These are phyloP conservation scores for Cystobasidium slooffiae DNA, from an alignment of 1,284 basidiomycete genomes.

Conservation along the genomic window DNA sequence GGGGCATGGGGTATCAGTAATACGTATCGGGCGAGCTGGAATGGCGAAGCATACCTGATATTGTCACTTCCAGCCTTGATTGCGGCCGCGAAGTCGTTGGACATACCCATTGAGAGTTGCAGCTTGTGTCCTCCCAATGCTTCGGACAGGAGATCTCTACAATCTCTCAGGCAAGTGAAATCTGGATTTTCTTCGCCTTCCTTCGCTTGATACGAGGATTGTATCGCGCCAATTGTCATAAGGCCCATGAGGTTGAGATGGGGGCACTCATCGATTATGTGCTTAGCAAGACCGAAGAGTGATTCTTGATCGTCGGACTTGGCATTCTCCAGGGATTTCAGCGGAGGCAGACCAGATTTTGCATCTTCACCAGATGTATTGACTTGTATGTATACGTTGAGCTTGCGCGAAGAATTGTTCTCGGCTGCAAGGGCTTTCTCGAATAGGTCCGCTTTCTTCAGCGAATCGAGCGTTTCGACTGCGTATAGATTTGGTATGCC, in stretches of 20 bases:
- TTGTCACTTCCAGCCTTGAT: slow-evolving; percentile 81
- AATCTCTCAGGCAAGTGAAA: slow-evolving; percentile 72
- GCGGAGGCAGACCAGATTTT: slow-evolving; percentile 81
- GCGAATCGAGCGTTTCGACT: slow-evolving; percentile 87
- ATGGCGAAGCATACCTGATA: slow-evolving; percentile 63
- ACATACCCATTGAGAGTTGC: slow-evolving; percentile 97
- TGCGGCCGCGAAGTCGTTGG: slow-evolving; percentile 88
- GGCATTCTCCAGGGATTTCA: slow-evolving; percentile 54
- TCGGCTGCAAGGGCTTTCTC: slow-evolving; percentile 70
- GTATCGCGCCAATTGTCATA: slow-evolving; percentile 93
- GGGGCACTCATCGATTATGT: slow-evolving; percentile 75
- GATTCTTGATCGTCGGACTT: slow-evolving; percentile 48
- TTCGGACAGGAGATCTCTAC: slow-evolving; percentile 64
- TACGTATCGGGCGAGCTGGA: too few relatives aligned
- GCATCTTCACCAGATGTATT: slow-evolving; percentile 91
- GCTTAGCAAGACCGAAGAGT: slow-evolving; percentile 65
- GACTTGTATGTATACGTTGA: slow-evolving; percentile 85
- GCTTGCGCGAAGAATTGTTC: slow-evolving; percentile 55
- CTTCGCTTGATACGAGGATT: slow-evolving; percentile 66
- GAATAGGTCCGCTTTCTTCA: slow-evolving; percentile 79
- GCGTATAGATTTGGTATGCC: slow-evolving; percentile 86
- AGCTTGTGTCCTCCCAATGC: slow-evolving; percentile 60
- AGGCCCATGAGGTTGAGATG: slow-evolving; percentile 77
- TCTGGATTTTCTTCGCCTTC: slow-evolving; percentile 74
- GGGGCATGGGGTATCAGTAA: neutral